Conservation (phyloP, 805 yeast genomes). For the Debaryomyces hansenii region DNA sequence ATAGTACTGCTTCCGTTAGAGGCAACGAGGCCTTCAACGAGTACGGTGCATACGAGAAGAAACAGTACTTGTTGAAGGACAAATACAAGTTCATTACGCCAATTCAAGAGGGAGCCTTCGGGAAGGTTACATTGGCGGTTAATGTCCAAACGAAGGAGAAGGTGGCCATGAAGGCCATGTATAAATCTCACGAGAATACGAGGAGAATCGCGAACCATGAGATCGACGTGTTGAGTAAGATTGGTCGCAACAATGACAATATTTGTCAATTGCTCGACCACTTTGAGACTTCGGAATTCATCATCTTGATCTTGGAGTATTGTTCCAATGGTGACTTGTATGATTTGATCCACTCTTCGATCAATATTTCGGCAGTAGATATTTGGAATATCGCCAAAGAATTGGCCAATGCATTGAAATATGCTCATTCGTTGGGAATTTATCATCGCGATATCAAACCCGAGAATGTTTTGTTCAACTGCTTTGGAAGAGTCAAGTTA, state of each 20-base stretch:
- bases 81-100: slow-evolving; percentile 44
- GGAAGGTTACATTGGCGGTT: slow-evolving; percentile 55
- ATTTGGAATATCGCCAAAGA: slow-evolving; percentile 47
- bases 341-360: slow-evolving; percentile 46
- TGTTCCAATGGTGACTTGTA: slow-evolving; percentile 68
- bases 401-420: slow-evolving; percentile 50
- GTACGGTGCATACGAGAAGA: slow-evolving; percentile 13
- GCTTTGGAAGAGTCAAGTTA: slow-evolving; percentile 53
- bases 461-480: slow-evolving; percentile 60
- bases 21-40: slow-evolving; percentile 3
- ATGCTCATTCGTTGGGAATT: slow-evolving; percentile 57
- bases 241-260: slow-evolving; percentile 46
- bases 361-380: slow-evolving; percentile 18
- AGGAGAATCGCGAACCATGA: slow-evolving; percentile 55
- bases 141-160: slow-evolving; percentile 29
- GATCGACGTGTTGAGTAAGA: slow-evolving; percentile 39
- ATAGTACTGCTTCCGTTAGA: not conserved
- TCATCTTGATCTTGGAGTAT: slow-evolving; percentile 63
- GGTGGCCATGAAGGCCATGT: slow-evolving; percentile 59
- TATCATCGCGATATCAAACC: slow-evolving; percentile 77
- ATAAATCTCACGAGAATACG: slow-evolving; percentile 43
- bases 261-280: slow-evolving; percentile 59
- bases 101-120: slow-evolving; percentile 62
- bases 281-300: slow-evolving; percentile 48
- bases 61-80: slow-evolving; percentile 23